These are phyloP conservation scores for Sanghuangporus sanghuang DNA, from an alignment of 1,284 basidiomycete species.

Conservation along the genomic window DNA sequence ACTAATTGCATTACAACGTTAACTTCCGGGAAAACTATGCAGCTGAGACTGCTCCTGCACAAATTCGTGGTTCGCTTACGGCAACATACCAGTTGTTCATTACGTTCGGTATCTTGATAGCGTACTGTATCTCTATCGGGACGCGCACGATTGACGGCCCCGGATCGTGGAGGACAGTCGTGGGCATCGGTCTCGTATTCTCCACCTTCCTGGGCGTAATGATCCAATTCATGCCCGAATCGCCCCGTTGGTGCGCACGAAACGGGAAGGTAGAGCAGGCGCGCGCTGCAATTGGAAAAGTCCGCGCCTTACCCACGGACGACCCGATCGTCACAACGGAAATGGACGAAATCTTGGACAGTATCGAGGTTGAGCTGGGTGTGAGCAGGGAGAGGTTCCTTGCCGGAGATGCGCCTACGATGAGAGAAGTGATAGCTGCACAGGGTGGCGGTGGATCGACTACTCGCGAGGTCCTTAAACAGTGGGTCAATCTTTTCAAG, in stretches of 20 bases:
- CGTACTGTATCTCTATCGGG: conserved; percentile 57
- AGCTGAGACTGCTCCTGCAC: conserved; percentile 47
- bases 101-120: conserved; percentile 72
- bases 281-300: conserved; percentile 43
- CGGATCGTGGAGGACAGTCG: conserved; percentile 62
- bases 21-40: conserved; percentile 26
- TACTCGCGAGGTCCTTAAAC: conserved; percentile 17
- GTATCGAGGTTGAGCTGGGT: conserved; percentile 31
- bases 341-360: conserved; percentile 45
- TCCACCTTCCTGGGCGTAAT: conserved; percentile 59
- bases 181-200: conserved; percentile 70
- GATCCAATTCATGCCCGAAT: conserved; percentile 75
- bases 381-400: conserved; percentile 36
- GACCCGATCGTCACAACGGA: conserved; percentile 44
- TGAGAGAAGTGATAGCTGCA: conserved; percentile 14
- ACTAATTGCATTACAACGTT: conserved; percentile 33
- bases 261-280: conserved; percentile 50
- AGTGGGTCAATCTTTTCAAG: conserved; percentile 61
- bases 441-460: conserved; percentile 23
- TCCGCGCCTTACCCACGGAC: conserved; percentile 46
- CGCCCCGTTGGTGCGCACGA: conserved; percentile 62
- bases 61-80: conserved; percentile 74
- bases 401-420: conserved; percentile 31
- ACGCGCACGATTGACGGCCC: conserved; percentile 42
- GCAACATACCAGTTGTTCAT: conserved; percentile 72